Base-by-base conservation (phyloP, 805 yeast species). In the Candida anglica region DNA sequence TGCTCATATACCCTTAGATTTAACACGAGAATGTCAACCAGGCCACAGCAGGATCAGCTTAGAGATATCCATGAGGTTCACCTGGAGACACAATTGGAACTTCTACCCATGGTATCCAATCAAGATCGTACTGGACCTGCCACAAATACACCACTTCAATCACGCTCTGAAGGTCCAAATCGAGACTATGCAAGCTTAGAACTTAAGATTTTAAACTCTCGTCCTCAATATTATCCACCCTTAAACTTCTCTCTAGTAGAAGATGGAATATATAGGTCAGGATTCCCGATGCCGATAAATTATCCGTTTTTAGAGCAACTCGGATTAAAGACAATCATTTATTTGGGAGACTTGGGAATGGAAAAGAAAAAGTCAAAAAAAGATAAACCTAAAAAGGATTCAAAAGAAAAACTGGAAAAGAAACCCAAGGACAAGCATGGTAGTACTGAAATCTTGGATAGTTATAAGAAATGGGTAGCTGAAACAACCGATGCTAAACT, bases 281-380 rank as follows among this genome's bases (percentile, higher is more conserved):
- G 98, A 1, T 95, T 89, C 51, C 98, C 98, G 1, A 85, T 87
- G 66, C 84, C 86, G 0, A 73, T 79, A 42, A 91, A 88, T 60
- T 86, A 79, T 49, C 76, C 81, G n/a, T 93, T 86, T 46, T 67
- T 91, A 15, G 72, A 73, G 44, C 81, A 79, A 19, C 60, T 93
- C 31, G 67, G 77, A 21, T 59, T 91, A 39, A 77, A 77, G 46
- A 88, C 97, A 0, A 86, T 91, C 28, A 81, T 91, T 27, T 86
- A 85, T 50, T 58, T 82, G 6, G 91, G 91, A 2, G 97, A 94
- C 38, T 48, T 63, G 37, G 69, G 69, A 2, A 45, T 42, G 13
- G 60, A 56, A 25, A 51, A 45, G 29, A 48, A 44, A 28, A 41
- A 44, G 41, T 9, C 29, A 5, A 37, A 46, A 33, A 38, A 48